phyloP scores from a whole-genome alignment of 2,329 filamentous ascomycete species.

The Colletotrichum gigasporum region DNA sequence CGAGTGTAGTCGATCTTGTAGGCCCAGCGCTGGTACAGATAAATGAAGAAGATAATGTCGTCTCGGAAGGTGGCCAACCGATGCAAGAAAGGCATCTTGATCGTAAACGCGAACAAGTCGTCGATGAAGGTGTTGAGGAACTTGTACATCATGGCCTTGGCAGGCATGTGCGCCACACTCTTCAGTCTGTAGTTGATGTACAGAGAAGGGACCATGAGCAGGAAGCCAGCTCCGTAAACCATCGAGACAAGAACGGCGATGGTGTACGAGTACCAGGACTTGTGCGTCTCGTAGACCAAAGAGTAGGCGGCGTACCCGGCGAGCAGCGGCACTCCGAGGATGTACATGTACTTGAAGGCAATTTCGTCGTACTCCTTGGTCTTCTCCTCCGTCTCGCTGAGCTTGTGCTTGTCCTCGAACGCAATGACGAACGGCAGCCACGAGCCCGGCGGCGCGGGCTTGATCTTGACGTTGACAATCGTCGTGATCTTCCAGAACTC shows the following conservation, averaged over 20 bases:
- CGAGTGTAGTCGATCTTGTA: slow-evolving; percentile 92
- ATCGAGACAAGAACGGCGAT: slow-evolving; percentile 95
- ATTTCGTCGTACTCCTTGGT: slow-evolving; percentile 99
- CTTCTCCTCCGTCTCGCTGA: slow-evolving; percentile 95
- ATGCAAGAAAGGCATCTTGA: slow-evolving; percentile 98
- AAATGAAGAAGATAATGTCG: slow-evolving; percentile 98
- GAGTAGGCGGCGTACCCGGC: slow-evolving; percentile 92
- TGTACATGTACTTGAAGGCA: slow-evolving; percentile 97
- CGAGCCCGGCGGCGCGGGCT: slow-evolving; percentile 73
- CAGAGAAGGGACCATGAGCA: slow-evolving; percentile 97
- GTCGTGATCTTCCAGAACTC: slow-evolving; percentile 96
- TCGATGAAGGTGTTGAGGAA: slow-evolving; percentile 99
- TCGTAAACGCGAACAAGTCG: slow-evolving; percentile 97
- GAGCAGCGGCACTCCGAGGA: slow-evolving; percentile 87
- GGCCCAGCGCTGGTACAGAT: slow-evolving; percentile 91
- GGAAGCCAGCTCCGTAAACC: slow-evolving; percentile 97
- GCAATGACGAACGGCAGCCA: slow-evolving; percentile 80
- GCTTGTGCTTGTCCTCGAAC: slow-evolving; percentile 97
- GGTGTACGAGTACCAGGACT: slow-evolving; percentile 97
- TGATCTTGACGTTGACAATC: slow-evolving; percentile 86
- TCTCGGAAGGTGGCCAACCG: slow-evolving; percentile 91
- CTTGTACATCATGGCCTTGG: slow-evolving; percentile 96
- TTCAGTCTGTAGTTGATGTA: slow-evolving; percentile 99
- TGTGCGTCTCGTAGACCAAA: slow-evolving; percentile 91
- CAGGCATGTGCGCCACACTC: slow-evolving; percentile 96